Conservation (phyloP, 208 protist species). For the Jaenimonas drosophilae region DNA sequence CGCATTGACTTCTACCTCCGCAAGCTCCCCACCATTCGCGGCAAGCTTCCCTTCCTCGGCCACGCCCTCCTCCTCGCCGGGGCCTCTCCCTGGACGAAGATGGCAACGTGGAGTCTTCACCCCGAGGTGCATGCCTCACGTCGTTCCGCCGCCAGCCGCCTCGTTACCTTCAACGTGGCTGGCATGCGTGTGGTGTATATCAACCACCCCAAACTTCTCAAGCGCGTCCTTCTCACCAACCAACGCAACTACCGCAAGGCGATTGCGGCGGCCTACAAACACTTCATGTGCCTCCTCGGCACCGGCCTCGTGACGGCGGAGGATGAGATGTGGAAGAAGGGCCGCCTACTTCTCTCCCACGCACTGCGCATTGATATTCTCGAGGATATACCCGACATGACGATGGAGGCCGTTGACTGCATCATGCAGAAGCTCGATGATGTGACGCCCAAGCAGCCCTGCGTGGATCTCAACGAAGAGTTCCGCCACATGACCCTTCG, state of each 20-base stretch:
- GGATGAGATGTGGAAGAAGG: conserved; percentile 82
- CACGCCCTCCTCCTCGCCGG: conserved; percentile 62
- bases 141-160: conserved; percentile 17
- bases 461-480: conserved; percentile 80
- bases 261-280: conserved; percentile 72
- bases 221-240: conserved; percentile 75
- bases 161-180: conserved; percentile 70
- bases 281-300: conserved; percentile 85
- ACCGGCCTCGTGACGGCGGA: conserved; percentile 81
- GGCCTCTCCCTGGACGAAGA: conserved; percentile 61
- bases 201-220: conserved; percentile 69
- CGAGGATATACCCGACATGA: conserved; percentile 71
- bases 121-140: conserved; percentile 14
- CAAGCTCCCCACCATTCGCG: conserved; percentile 47
- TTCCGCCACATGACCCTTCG: conserved; percentile 88
- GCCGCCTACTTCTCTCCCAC: conserved; percentile 69
- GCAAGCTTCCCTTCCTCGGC: conserved; percentile 61
- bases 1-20: conserved; percentile 59
- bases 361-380: conserved; percentile 84
- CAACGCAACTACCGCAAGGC: conserved; percentile 84
- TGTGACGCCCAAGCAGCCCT: conserved; percentile 9
- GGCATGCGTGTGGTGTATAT: conserved; percentile 78
- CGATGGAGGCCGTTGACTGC: conserved; percentile 42
- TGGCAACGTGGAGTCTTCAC: conserved; percentile 68
- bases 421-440: conserved; percentile 52